phyloP scores from a whole-genome alignment of 441 rosid genomes.

The Gossypium aridum region DNA sequence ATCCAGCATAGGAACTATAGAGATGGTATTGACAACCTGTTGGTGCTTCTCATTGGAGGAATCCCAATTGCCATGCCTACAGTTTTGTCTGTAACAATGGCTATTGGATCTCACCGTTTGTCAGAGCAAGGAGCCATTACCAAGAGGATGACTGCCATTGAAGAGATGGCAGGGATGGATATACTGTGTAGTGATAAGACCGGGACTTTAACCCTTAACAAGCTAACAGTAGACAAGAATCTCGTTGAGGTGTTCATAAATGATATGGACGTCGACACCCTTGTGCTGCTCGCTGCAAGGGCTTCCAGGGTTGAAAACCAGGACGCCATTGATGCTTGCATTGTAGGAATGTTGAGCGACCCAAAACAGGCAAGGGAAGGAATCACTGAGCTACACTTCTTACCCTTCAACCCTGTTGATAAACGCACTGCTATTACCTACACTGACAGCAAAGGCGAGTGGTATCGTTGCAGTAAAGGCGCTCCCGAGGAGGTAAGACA shows the following conservation, averaged over 20 bases:
- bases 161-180: constrained; percentile 99
- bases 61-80: constrained; percentile 99
- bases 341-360: constrained; percentile 76
- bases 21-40: constrained; percentile 82
- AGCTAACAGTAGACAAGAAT: constrained; percentile 75
- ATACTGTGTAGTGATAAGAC: constrained; percentile 94
- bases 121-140: constrained; percentile 96
- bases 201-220: constrained; percentile 90
- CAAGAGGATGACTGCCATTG: constrained; percentile 95
- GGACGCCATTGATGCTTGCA: constrained; percentile 91
- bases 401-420: constrained; percentile 90
- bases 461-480: constrained; percentile 88
- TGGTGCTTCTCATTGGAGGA: constrained; percentile 93
- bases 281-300: constrained; percentile 68
- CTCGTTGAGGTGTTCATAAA: constrained; percentile 58
- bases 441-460: constrained; percentile 52
- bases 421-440: constrained; percentile 95
- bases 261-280: constrained; percentile 36
- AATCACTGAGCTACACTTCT: constrained; percentile 76
- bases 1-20: constrained; percentile 69
- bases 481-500: constrained; percentile 79
- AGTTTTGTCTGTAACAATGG: constrained; percentile 94
- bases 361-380: constrained; percentile 93
- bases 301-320: constrained; percentile 91
- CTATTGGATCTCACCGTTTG: constrained; percentile 88